Evolutionary conservation across 2,329 filamentous ascomycete species (phyloP).

Genomic region (Penicillium nordicum): DNA sequence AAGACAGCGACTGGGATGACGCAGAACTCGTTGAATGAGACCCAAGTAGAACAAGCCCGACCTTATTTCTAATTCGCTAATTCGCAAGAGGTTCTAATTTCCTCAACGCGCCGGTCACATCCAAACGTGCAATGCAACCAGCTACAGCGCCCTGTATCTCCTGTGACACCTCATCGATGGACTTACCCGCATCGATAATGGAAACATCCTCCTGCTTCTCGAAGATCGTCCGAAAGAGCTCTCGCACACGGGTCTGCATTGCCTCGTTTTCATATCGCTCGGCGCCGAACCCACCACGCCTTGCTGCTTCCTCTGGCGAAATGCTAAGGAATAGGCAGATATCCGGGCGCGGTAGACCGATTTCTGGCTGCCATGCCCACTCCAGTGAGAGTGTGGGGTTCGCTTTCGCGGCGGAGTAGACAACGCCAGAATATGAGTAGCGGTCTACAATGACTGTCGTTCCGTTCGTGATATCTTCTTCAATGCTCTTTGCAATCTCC

Average conservation of each 20-base stretch:
- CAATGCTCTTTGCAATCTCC: constrained; percentile 57
- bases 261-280: constrained; percentile 84
- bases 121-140: constrained; percentile 32
- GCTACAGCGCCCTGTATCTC: constrained; percentile 35
- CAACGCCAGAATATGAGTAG: constrained; percentile 91
- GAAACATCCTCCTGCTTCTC: constrained; percentile 48
- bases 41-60: constrained; percentile 8
- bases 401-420: constrained; percentile 86
- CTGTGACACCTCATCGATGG: constrained; percentile 51
- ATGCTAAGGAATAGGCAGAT: constrained; percentile 84
- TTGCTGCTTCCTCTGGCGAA: constrained; percentile 65
- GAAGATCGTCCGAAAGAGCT: constrained; percentile 62
- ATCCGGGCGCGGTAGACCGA: constrained; percentile 83
- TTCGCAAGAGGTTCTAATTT: constrained; percentile 32
- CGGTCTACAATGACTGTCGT: constrained; percentile 81
- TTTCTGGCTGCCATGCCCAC: constrained; percentile 82
- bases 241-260: constrained; percentile 76
- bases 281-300: constrained; percentile 79
- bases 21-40: constrained; percentile 43
- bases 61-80: constrained; percentile 1
- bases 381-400: constrained; percentile 65
- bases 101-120: constrained; percentile 34
- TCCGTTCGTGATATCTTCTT: constrained; percentile 57
- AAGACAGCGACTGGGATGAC: constrained; percentile 56
- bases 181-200: constrained; percentile 53